Base-by-base conservation (phyloP, 352 stramenopile genomes). In the Globisporangium irregulare region DNA sequence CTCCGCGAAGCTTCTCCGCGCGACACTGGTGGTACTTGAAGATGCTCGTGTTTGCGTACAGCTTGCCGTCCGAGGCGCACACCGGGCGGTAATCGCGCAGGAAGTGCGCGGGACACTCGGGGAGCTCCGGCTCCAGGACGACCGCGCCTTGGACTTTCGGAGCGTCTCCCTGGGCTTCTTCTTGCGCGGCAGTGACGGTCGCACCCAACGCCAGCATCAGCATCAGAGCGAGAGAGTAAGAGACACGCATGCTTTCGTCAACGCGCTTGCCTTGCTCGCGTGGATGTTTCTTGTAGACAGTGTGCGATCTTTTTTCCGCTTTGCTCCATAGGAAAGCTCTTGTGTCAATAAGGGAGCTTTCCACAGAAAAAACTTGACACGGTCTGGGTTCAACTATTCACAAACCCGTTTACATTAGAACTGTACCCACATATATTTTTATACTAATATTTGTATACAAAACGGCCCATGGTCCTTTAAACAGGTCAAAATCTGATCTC, bases 11-110 rank as follows among this genome's bases (percentile, higher is more conserved):
- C 41, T 75, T 59, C 57, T 71, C 70, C 24, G 73, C 70, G 61
- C 84, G 70, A 63, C 82, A 90, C 70, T 87, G 72, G 24, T 84
- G 71, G 72, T 82, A 88, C 61, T 63, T 63, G 48, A 90, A 86
- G 66, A 88, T 80, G 62, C 79, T 88, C 22, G 68, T 56, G 66
- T 90, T 90, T 48, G 58, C 69, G 71, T 87, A 84, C 43, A 78
- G 75, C 59, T 75, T 79, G 59, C 82, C 82, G 63, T 90, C 81
- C 6, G 79, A 87, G 55, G 69, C 80, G 60, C 82, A 91, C 38
- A 89, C 79, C 0, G 71, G 75, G 24, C 79, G 70, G 53, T 76
- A 76, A 14, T 87, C 80, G 12, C 80, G 77, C 54, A 77, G 87
- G 58, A 89, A 87, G 10, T 76, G 22, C 20, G 58, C 68, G 50